These are phyloP conservation scores for Blastocladiella britannica DNA, from an alignment of 192 early-diverging fungal genomes.

Conservation along the genomic window DNA sequence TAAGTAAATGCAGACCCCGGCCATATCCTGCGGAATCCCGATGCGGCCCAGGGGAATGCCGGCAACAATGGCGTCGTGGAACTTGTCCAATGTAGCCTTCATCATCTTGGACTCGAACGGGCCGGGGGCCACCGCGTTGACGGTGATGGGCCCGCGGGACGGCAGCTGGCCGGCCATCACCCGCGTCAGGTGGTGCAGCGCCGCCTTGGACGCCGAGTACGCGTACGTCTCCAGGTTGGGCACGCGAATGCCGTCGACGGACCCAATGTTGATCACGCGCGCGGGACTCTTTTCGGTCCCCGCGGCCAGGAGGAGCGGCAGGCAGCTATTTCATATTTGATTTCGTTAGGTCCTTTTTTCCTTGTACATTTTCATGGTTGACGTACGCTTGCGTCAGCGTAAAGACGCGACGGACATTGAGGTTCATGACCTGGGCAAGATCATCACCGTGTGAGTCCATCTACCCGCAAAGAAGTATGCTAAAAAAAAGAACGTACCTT, in stretches of 20 bases:
- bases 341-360: no score
- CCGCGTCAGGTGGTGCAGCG: constrained; percentile 47
- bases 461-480: not conserved
- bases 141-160: constrained; percentile 22
- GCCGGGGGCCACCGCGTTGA: constrained; percentile 51
- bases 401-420: constrained; percentile 69
- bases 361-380: not conserved
- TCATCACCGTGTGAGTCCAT: constrained; percentile 30
- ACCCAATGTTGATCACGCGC: constrained; percentile 80
- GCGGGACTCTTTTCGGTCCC: constrained; percentile 32
- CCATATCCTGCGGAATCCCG: constrained; percentile 66
- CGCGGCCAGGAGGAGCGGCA: constrained; percentile 44
- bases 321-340: no score
- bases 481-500: no score
- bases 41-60: constrained; percentile 50
- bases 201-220: constrained; percentile 61
- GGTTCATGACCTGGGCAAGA: constrained; percentile 55
- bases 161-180: constrained; percentile 44
- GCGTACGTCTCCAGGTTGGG: constrained; percentile 35
- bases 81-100: constrained; percentile 30
- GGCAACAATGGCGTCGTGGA: constrained; percentile 26
- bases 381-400: constrained; percentile 46
- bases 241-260: constrained; percentile 38
- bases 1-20: constrained; percentile 61
- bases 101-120: constrained; percentile 63